These are phyloP conservation scores for Coniferiporia sulphurascens DNA, from an alignment of 1,284 basidiomycete genomes.

Conservation along the genomic window DNA sequence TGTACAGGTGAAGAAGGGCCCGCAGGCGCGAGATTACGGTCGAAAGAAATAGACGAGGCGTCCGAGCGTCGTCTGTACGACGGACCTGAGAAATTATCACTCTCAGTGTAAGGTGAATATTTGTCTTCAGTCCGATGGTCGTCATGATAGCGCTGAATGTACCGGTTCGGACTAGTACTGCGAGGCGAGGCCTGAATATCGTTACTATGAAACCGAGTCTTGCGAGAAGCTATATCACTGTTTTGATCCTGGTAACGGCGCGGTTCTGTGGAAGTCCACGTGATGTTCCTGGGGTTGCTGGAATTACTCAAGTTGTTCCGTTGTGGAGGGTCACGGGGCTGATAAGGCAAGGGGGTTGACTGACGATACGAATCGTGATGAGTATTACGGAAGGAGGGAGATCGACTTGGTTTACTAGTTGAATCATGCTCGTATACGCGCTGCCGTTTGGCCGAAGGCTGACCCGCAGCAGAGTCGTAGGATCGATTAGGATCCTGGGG, in stretches of 20 bases:
- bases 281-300: background rate
- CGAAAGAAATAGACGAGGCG: slow-evolving; percentile 3
- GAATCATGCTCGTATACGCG: slow-evolving; percentile 2
- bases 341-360: background rate
- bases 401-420: background rate
- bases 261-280: background rate
- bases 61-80: slow-evolving; percentile 6
- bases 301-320: background rate
- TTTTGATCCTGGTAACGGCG: background rate
- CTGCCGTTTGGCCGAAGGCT: slow-evolving; percentile 4
- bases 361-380: background rate
- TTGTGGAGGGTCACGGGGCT: slow-evolving; percentile 2
- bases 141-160: background rate
- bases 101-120: background rate
- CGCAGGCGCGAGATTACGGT: background rate
- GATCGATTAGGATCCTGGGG: background rate
- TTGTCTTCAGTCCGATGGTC: slow-evolving; percentile 1
- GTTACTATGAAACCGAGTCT: slow-evolving; percentile 3
- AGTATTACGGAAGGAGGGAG: slow-evolving; percentile 2
- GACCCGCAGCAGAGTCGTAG: background rate
- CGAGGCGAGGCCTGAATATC: slow-evolving; percentile 5
- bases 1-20: background rate
- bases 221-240: background rate
- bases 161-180: slow-evolving; percentile 8
- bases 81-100: background rate